Evolutionary conservation across 805 yeast genomes (phyloP).

Genomic region (Candida insectalens): DNA sequence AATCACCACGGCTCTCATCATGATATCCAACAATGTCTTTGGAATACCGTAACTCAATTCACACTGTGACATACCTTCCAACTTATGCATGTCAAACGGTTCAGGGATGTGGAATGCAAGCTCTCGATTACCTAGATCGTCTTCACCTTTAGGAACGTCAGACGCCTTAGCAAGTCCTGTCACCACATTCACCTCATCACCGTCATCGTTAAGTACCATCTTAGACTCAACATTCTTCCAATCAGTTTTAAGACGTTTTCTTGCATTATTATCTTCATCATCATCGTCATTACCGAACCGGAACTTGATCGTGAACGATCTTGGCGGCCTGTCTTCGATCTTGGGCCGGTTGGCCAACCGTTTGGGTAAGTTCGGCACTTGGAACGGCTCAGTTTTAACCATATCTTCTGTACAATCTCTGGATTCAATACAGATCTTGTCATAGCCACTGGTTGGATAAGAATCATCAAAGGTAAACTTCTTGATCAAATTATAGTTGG

Average conservation of each 20-base stretch:
- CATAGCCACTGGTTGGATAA: constrained; percentile 13
- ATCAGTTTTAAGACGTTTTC: neutral
- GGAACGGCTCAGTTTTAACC: constrained; percentile 3
- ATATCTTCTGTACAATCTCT: constrained; percentile 9
- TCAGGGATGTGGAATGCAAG: constrained; percentile 8
- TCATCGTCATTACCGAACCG: constrained; percentile 9
- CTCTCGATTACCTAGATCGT: neutral
- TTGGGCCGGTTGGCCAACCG: constrained; percentile 16
- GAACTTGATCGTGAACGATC: constrained; percentile 20
- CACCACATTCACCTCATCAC: constrained; percentile 8
- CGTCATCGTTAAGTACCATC: constrained; percentile 4
- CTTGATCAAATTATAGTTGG: constrained; percentile 19
- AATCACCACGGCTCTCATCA: constrained; percentile 34
- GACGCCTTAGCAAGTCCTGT: constrained; percentile 12
- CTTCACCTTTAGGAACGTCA: constrained; percentile 3
- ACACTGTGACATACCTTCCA: constrained; percentile 13
- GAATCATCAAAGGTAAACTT: constrained; percentile 18
- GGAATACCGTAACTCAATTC: constrained; percentile 43
- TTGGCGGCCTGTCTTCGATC: constrained; percentile 25
- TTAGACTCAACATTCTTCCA: constrained; percentile 1
- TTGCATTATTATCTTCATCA: constrained; percentile 5
- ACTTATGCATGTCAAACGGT: constrained; percentile 10
- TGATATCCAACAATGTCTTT: constrained; percentile 31
- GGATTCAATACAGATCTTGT: constrained; percentile 19
- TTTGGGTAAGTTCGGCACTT: constrained; percentile 12